phyloP scores from a whole-genome alignment of 805 yeast species.

The Yarrowia osloensis region DNA sequence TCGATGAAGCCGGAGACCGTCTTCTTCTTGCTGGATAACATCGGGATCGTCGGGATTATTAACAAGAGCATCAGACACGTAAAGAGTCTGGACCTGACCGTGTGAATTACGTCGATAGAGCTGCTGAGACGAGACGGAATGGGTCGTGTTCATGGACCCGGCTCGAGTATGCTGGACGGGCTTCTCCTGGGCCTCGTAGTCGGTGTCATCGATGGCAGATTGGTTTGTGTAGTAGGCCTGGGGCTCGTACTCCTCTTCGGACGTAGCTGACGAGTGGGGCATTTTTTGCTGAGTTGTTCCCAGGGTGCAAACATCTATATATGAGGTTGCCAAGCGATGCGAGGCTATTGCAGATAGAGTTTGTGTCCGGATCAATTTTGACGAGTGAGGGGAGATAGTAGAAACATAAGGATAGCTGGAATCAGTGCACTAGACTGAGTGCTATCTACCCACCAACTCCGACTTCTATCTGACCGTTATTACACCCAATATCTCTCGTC shows the following conservation, averaged over 20 bases:
- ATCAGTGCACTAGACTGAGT: too few species aligned
- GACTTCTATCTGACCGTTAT: neutral
- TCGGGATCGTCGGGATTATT: constrained; percentile 9
- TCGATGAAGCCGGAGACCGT: constrained; percentile 8
- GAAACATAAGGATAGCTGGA: too few species aligned
- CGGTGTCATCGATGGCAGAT: constrained; percentile 4
- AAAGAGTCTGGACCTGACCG: constrained; percentile 17
- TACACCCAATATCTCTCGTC: too few species aligned
- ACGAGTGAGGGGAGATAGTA: neutral
- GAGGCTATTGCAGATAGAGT: neutral
- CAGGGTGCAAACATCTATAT: neutral
- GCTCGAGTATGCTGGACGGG: neutral
- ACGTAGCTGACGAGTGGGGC: neutral
- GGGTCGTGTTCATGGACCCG: neutral
- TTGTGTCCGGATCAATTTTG: neutral
- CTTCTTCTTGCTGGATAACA: neutral
- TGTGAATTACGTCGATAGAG: constrained; percentile 19
- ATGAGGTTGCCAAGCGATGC: constrained; percentile 4
- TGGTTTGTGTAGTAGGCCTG: constrained; percentile 19
- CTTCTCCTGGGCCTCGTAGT: neutral
- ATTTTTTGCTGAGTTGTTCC: neutral
- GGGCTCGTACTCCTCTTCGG: constrained; percentile 25
- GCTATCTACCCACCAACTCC: neutral
- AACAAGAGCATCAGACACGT: constrained; percentile 4
- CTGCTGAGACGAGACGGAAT: constrained; percentile 13